A percentile compares a stretch with the other conserved stretches of the same genome.
Conservation (phyloP, 352 stramenopile species). For the Nothophytophthora sp. region DNA sequence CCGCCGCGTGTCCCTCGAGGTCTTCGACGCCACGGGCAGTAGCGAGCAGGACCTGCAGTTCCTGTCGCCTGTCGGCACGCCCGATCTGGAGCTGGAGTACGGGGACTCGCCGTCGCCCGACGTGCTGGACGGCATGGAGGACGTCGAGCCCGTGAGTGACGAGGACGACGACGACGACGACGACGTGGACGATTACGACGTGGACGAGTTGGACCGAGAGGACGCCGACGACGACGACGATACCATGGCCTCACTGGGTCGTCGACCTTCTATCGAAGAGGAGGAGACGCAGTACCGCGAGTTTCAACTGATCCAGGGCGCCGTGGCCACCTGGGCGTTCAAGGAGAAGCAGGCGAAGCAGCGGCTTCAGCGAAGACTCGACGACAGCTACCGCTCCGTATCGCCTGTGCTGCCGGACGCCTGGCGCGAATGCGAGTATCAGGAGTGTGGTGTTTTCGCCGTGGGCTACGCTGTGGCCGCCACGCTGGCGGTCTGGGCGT, state of each 20-base stretch:
- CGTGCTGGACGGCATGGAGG: constrained; percentile 42
- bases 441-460: constrained; percentile 47
- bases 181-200: constrained; percentile 30
- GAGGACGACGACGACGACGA: constrained; percentile 48
- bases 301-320: constrained; percentile 55
- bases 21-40: constrained; percentile 15
- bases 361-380: constrained; percentile 29
- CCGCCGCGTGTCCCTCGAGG: constrained; percentile 22
- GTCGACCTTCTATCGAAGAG: constrained; percentile 55
- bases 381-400: constrained; percentile 33
- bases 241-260: constrained; percentile 31
- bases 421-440: constrained; percentile 36
- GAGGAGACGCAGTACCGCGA: constrained; percentile 49
- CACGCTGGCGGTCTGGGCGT: constrained; percentile 52
- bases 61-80: constrained; percentile 34
- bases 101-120: constrained; percentile 25
- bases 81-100: constrained; percentile 21
- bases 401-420: constrained; percentile 28
- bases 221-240: constrained; percentile 33
- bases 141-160: constrained; percentile 36
- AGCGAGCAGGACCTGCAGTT: constrained; percentile 51
- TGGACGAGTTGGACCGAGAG: constrained; percentile 41
- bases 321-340: constrained; percentile 46
- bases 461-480: constrained; percentile 44
- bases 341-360: constrained; percentile 48